These are phyloP conservation scores for Heimioporus retisporus DNA, from an alignment of 1,284 basidiomycete genomes.

Conservation along the genomic window DNA sequence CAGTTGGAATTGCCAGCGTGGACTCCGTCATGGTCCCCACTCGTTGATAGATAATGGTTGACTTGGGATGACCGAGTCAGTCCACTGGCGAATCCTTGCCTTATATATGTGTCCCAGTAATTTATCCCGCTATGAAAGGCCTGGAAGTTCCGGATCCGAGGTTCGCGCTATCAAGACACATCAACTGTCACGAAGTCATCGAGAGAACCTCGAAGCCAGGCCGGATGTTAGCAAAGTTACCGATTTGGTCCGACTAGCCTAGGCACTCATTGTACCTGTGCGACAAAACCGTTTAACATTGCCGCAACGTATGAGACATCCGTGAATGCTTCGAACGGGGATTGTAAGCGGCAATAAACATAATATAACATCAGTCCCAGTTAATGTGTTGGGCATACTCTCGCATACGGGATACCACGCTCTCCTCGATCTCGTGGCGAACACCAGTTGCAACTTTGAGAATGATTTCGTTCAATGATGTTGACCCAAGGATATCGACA, in stretches of 20 bases:
- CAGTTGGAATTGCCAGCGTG: slow-evolving; percentile 27
- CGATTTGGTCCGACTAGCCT: no score
- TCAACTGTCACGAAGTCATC: no score
- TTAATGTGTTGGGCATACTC: slow-evolving; percentile 81
- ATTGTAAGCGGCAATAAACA: slow-evolving; percentile 21
- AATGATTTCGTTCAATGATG: slow-evolving; percentile 91
- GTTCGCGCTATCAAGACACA: no score
- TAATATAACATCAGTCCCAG: slow-evolving; percentile 69
- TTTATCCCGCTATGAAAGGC: no score
- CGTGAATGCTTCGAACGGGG: not conserved
- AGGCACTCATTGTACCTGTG: no score
- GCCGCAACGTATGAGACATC: no score
- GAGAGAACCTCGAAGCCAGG: no score
- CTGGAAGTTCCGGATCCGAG: no score
- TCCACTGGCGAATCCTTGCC: not conserved
- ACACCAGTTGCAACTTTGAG: slow-evolving; percentile 88
- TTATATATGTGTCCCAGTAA: not conserved
- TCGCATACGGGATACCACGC: slow-evolving; percentile 83
- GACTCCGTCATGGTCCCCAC: slow-evolving; percentile 20
- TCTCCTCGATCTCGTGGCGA: slow-evolving; percentile 77
- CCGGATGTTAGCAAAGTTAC: no score
- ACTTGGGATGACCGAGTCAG: not conserved
- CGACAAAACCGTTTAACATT: no score
- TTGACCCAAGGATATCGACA: slow-evolving; percentile 94
- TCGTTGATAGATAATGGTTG: not conserved